Conservation (phyloP, 2,329 filamentous ascomycete species). For the Penicillium occitanis region DNA sequence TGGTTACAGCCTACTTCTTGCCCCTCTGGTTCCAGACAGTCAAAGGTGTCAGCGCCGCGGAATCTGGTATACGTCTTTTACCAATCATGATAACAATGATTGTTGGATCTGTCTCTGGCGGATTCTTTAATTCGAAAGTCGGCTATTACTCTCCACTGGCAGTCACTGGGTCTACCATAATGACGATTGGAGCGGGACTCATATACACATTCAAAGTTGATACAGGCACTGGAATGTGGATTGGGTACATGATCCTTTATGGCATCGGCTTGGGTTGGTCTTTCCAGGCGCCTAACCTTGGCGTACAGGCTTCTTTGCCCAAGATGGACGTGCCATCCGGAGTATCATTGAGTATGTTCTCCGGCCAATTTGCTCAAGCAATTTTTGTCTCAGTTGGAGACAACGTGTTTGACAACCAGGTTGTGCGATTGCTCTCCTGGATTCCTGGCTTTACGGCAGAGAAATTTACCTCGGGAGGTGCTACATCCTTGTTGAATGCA, state of each 20-base stretch:
- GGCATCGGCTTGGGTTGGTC: conserved; percentile 26
- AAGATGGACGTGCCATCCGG: background rate
- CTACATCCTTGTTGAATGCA: background rate
- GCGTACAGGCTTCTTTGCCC: background rate
- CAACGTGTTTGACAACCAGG: background rate
- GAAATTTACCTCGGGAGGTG: background rate
- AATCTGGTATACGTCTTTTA: conserved; percentile 26
- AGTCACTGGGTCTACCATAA: background rate
- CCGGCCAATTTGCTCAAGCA: background rate
- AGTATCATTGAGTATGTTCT: background rate
- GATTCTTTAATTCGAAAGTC: background rate
- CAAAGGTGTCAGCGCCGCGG: conserved; percentile 26
- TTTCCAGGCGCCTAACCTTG: conserved; percentile 11
- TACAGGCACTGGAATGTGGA: conserved; percentile 27
- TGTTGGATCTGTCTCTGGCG: conserved; percentile 4
- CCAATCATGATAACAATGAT: conserved; percentile 25
- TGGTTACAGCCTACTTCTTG: conserved; percentile 27
- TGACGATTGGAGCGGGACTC: background rate
- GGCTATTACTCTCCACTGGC: background rate
- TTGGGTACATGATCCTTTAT: conserved; percentile 32
- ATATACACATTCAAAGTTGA: conserved; percentile 21
- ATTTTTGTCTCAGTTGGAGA: conserved; percentile 8
- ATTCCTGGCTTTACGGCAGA: background rate
- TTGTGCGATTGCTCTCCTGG: background rate
- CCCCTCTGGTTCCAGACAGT: conserved; percentile 34